Conservation (phyloP, 2,329 filamentous ascomycete genomes). For the Fusarium tricinctum region DNA sequence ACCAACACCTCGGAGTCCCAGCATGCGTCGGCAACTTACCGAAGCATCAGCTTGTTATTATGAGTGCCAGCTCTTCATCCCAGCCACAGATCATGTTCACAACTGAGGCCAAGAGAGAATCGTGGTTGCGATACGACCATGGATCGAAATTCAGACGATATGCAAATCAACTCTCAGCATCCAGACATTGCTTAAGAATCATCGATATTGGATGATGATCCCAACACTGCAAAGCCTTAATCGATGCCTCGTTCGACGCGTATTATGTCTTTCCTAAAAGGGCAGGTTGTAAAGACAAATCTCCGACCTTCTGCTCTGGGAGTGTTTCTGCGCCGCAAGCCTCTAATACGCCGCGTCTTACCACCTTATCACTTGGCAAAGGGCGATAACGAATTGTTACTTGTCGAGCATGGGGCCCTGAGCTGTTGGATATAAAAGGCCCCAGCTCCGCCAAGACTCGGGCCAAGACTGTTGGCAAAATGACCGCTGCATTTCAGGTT, state of each 20-base stretch:
- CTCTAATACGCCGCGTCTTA: background rate
- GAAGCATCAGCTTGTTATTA: background rate
- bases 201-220: slow-evolving; percentile 5
- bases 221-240: background rate
- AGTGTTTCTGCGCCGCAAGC: slow-evolving; percentile 3
- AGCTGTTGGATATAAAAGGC: slow-evolving; percentile 26
- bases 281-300: slow-evolving; percentile 12
- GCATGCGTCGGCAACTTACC: background rate
- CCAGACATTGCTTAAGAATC: no score
- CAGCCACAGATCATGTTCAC: background rate
- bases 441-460: slow-evolving; percentile 21
- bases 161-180: slow-evolving; percentile 7
- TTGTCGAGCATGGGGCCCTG: slow-evolving; percentile 7
- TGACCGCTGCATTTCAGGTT: slow-evolving; percentile 15
- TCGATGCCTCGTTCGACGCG: no score
- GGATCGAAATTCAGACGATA: background rate
- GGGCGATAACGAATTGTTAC: slow-evolving; percentile 18
- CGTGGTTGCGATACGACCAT: background rate
- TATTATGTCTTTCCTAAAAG: slow-evolving; percentile 4
- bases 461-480: slow-evolving; percentile 22
- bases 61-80: background rate
- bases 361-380: slow-evolving; percentile 29
- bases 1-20: no score
- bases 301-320: slow-evolving; percentile 29
- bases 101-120: slow-evolving; percentile 1